phyloP scores from a whole-genome alignment of 108 stramenopile genomes.

The Seminavis robusta region DNA sequence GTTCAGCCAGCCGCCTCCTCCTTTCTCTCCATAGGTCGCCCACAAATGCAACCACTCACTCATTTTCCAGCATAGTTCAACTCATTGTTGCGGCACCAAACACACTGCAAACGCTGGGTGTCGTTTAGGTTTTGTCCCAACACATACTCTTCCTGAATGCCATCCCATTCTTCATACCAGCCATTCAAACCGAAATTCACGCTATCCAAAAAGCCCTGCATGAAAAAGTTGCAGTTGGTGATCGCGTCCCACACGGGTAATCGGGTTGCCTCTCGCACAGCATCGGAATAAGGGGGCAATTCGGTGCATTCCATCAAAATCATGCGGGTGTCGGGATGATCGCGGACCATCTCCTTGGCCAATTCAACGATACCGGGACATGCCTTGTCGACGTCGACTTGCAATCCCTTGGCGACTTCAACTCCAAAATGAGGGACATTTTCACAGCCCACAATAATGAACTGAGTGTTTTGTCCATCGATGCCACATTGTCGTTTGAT shows the following conservation, averaged over 20 bases:
- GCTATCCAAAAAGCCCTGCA: not conserved
- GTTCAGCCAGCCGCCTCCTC: too few species aligned
- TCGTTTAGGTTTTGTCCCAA: not conserved
- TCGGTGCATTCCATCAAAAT: conserved; percentile 11
- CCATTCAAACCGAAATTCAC: not conserved
- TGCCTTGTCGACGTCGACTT: not conserved
- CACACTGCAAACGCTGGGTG: too few species aligned
- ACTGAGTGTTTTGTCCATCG: not conserved
- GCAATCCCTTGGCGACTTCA: conserved; percentile 1
- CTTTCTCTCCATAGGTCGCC: too few species aligned
- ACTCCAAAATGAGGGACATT: not conserved
- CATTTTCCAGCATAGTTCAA: too few species aligned
- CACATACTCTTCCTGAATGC: not conserved
- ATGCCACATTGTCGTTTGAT: not conserved
- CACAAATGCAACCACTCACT: too few species aligned
- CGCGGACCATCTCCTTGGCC: too few species aligned
- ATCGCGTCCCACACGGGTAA: conserved; percentile 1
- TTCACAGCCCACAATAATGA: conserved; percentile 1
- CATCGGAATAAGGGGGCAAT: not conserved
- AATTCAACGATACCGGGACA: not conserved
- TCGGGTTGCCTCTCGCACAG: not conserved
- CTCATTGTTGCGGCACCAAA: too few species aligned
- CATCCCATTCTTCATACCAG: not conserved
- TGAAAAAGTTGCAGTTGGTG: not conserved
- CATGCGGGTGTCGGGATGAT: not conserved